These are phyloP conservation scores for Phytophthora pinifolia DNA, from an alignment of 352 stramenopile genomes.

Conservation along the genomic window DNA sequence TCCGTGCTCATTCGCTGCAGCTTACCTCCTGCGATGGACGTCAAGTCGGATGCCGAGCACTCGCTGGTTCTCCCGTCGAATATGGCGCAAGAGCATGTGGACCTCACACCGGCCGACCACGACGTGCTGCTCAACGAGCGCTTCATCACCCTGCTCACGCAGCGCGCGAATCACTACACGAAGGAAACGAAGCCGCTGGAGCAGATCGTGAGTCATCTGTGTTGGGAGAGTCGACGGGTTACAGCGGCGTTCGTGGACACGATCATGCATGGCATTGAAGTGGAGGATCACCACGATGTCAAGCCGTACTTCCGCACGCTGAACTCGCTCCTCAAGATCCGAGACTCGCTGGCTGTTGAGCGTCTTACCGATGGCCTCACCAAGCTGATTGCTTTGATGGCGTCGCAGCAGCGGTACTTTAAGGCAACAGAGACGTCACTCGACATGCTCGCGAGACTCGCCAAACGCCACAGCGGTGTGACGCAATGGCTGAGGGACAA, in stretches of 20 bases:
- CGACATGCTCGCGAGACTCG: constrained; percentile 83
- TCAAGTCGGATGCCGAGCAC: constrained; percentile 28
- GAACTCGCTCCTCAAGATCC: constrained; percentile 76
- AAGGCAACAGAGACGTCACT: constrained; percentile 86
- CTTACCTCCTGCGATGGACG: constrained; percentile 72
- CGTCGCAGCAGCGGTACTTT: constrained; percentile 84
- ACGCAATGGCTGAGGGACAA: constrained; percentile 70
- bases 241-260: constrained; percentile 59
- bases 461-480: constrained; percentile 72
- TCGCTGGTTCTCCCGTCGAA: constrained; percentile 48
- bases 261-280: constrained; percentile 76
- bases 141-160: constrained; percentile 74
- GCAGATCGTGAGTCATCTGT: constrained; percentile 77
- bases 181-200: constrained; percentile 82
- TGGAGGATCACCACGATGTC: constrained; percentile 82
- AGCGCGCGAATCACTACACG: constrained; percentile 71
- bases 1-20: constrained; percentile 74
- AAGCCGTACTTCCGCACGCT: constrained; percentile 90
- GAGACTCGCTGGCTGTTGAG: constrained; percentile 62
- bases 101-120: constrained; percentile 56
- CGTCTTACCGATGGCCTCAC: constrained; percentile 72
- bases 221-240: constrained; percentile 70
- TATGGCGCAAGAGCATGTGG: constrained; percentile 72
- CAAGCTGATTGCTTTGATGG: constrained; percentile 74
- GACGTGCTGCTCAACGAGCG: constrained; percentile 74